These are phyloP conservation scores for Apiospora koreana DNA, from an alignment of 2,329 filamentous ascomycete genomes.

Conservation along the genomic window DNA sequence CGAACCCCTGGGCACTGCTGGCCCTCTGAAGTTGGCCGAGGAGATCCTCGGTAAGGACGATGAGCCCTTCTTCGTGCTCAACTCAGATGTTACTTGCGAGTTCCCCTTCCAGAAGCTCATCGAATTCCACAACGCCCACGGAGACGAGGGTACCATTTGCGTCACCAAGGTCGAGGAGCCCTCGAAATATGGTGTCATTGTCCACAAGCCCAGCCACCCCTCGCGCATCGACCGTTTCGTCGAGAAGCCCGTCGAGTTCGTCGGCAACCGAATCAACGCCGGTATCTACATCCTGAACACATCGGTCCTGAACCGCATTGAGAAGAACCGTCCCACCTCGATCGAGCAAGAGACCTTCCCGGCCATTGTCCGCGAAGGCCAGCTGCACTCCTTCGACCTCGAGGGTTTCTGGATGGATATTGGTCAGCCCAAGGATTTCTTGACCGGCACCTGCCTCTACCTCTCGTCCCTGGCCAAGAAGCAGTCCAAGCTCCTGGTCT, in stretches of 20 bases:
- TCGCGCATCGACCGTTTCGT: slow-evolving; percentile 97
- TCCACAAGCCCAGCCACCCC: slow-evolving; percentile 90
- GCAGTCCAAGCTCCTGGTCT: slow-evolving; percentile 78
- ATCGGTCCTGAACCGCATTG: slow-evolving; percentile 85
- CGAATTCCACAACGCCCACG: slow-evolving; percentile 89
- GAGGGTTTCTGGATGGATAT: slow-evolving; percentile 99
- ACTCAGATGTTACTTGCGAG: slow-evolving; percentile 98
- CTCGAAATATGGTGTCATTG: slow-evolving; percentile 97
- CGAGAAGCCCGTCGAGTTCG: slow-evolving; percentile 98
- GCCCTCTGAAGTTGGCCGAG: slow-evolving; percentile 93
- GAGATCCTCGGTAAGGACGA: slow-evolving; percentile 91
- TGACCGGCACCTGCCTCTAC: slow-evolving; percentile 94
- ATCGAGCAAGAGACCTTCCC: slow-evolving; percentile 99
- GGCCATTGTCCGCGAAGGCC: slow-evolving; percentile 82
- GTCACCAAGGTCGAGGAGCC: slow-evolving; percentile 99
- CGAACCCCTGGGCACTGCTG: slow-evolving; percentile 92
- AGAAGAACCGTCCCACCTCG: slow-evolving; percentile 85
- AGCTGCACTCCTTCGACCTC: slow-evolving; percentile 93
- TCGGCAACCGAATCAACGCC: slow-evolving; percentile 97
- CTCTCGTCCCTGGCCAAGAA: slow-evolving; percentile 91
- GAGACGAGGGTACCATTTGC: slow-evolving; percentile 94
- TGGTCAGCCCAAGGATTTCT: slow-evolving; percentile 97
- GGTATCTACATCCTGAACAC: slow-evolving; percentile 98
- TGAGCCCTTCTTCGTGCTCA: slow-evolving; percentile 94
- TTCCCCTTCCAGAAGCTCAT: slow-evolving; percentile 91